phyloP scores from a whole-genome alignment of 1,139 yeast genomes.

The Candida neerlandica region DNA sequence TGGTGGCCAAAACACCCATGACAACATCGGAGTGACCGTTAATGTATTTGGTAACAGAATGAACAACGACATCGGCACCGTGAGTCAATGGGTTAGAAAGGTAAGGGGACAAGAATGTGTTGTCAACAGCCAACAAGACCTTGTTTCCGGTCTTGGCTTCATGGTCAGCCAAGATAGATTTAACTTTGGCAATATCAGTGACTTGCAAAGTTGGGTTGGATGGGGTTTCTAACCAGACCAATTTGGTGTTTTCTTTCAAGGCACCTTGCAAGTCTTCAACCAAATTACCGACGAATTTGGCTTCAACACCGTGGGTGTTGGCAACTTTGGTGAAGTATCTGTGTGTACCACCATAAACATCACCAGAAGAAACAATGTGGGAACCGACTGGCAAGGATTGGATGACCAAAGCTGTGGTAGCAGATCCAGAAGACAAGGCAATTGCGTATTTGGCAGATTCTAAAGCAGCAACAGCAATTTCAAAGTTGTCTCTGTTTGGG shows the following conservation, averaged over 20 bases:
- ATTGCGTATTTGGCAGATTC: conserved; percentile 78
- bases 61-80: conserved; percentile 88
- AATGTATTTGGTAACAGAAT: conserved; percentile 88
- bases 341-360: conserved; percentile 93
- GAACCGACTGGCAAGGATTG: conserved; percentile 74
- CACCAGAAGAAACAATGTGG: conserved; percentile 81
- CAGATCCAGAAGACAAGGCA: conserved; percentile 85
- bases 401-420: conserved; percentile 77
- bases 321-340: conserved; percentile 90
- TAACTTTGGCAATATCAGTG: conserved; percentile 69
- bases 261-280: conserved; percentile 58
- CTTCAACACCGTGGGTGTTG: conserved; percentile 72
- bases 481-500: conserved; percentile 86
- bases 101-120: conserved; percentile 94
- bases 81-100: conserved; percentile 78
- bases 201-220: conserved; percentile 83
- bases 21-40: conserved; percentile 94
- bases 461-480: conserved; percentile 76
- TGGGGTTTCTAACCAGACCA: conserved; percentile 91
- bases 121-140: conserved; percentile 78
- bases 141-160: conserved; percentile 49
- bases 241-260: conserved; percentile 62
- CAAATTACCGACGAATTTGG: conserved; percentile 69
- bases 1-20: conserved; percentile 80
- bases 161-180: conserved; percentile 50